Conservation (phyloP, 2,329 filamentous ascomycete genomes). For the Alternaria ethzedia region DNA sequence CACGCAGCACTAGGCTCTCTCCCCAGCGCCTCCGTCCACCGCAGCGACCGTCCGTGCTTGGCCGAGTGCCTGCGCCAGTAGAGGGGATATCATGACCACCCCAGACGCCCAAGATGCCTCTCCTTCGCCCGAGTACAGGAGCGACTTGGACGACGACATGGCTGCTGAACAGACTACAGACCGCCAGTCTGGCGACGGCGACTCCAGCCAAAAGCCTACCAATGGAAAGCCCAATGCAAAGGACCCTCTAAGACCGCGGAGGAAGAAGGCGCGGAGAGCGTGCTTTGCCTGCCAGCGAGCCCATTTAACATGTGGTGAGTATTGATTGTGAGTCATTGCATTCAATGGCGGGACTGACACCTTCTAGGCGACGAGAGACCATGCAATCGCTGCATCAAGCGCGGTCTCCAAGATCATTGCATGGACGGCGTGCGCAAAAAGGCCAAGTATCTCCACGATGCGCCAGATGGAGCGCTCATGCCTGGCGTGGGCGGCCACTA, state of each 20-base stretch:
- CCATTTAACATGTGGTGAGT: slow-evolving; percentile 97
- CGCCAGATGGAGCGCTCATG: slow-evolving; percentile 84
- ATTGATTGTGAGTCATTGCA: neutral
- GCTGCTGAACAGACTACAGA: slow-evolving; percentile 51
- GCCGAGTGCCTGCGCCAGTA: slow-evolving; percentile 28
- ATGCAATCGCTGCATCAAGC: slow-evolving; percentile 92
- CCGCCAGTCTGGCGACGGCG: slow-evolving; percentile 46
- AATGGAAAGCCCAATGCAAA: slow-evolving; percentile 67
- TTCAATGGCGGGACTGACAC: neutral
- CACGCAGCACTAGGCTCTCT: slow-evolving; percentile 50
- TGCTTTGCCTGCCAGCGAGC: slow-evolving; percentile 97
- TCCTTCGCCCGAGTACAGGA: slow-evolving; percentile 55
- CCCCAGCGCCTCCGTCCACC: slow-evolving; percentile 43
- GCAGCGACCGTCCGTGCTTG: slow-evolving; percentile 40
- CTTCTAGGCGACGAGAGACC: slow-evolving; percentile 87
- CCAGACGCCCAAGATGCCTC: slow-evolving; percentile 56
- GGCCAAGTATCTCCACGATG: slow-evolving; percentile 98
- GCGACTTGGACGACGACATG: slow-evolving; percentile 53
- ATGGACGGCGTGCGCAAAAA: slow-evolving; percentile 98
- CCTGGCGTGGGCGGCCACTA: slow-evolving; percentile 81
- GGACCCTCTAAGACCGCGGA: slow-evolving; percentile 84
- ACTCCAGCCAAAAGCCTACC: slow-evolving; percentile 37
- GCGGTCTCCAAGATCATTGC: slow-evolving; percentile 86
- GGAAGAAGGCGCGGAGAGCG: slow-evolving; percentile 94
- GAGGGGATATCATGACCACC: slow-evolving; percentile 56